phyloP scores from a whole-genome alignment of 2,329 filamentous ascomycete genomes.

The Nannizziopsis arthrosporioides region DNA sequence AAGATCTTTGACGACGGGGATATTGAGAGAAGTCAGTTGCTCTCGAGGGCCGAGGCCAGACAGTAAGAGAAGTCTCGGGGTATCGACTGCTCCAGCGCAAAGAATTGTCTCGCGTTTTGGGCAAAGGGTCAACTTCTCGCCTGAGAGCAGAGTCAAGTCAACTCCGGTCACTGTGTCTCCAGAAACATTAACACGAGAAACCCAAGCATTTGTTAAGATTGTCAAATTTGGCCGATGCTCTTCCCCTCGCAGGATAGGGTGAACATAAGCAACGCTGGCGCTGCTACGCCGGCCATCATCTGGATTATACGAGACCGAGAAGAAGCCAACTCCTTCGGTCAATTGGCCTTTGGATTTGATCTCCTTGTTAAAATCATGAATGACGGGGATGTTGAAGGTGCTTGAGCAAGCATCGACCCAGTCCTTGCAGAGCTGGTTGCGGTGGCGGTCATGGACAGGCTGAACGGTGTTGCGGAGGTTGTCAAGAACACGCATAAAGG shows the following conservation, averaged over 20 bases:
- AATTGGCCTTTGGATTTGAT: constrained; percentile 63
- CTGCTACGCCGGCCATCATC: constrained; percentile 75
- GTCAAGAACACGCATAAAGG: constrained; percentile 68
- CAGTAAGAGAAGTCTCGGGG: constrained; percentile 44
- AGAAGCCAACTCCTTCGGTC: constrained; percentile 72
- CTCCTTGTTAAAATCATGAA: constrained; percentile 76
- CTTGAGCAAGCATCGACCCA: constrained; percentile 73
- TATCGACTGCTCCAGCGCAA: constrained; percentile 43
- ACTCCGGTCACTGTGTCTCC: constrained; percentile 62
- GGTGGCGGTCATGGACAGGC: constrained; percentile 71
- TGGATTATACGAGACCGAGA: constrained; percentile 83
- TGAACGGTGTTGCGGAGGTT: constrained; percentile 83
- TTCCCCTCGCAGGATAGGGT: constrained; percentile 73
- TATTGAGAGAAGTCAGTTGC: constrained; percentile 19
- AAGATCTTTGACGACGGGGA: constrained; percentile 21
- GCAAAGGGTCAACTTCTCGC: constrained; percentile 38
- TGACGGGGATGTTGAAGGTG: constrained; percentile 67
- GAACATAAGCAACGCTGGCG: constrained; percentile 83
- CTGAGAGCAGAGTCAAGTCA: constrained; percentile 53
- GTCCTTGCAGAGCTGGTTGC: constrained; percentile 83
- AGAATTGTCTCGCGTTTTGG: constrained; percentile 42
- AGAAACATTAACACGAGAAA: constrained; percentile 64
- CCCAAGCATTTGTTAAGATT: constrained; percentile 77
- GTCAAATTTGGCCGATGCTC: constrained; percentile 76
- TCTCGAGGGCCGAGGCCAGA: constrained; percentile 38